These are phyloP conservation scores for Lathyrus sativus DNA, from an alignment of 306 rosid genomes.

Conservation along the genomic window DNA sequence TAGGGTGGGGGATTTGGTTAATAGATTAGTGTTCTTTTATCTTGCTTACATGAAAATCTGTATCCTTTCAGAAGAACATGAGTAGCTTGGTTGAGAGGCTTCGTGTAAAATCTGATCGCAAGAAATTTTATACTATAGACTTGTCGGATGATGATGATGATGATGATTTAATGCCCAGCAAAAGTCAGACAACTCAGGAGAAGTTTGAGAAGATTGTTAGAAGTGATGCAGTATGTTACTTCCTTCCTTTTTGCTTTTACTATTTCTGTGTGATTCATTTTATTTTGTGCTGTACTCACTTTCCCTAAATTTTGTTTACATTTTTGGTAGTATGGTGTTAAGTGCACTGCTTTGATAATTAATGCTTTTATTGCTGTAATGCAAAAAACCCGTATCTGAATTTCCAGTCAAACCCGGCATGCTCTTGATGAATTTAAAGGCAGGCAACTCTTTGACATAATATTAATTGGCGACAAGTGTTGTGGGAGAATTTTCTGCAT, in stretches of 20 bases:
- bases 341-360: slow-evolving; percentile 20
- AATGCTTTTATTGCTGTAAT: not conserved
- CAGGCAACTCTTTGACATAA: not conserved
- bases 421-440: slow-evolving; percentile 16
- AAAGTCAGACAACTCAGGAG: slow-evolving; percentile 52
- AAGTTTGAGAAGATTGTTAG: slow-evolving; percentile 72
- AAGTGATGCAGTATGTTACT: slow-evolving; percentile 70
- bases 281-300: slow-evolving; percentile 5
- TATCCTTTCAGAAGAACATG: slow-evolving; percentile 61
- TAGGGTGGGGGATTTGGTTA: not conserved
- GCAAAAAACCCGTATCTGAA: slow-evolving; percentile 17
- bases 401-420: slow-evolving; percentile 4
- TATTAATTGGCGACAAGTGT: slow-evolving; percentile 25
- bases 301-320: slow-evolving; percentile 1
- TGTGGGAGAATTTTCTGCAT: slow-evolving; percentile 1
- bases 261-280: not conserved
- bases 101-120: slow-evolving; percentile 87
- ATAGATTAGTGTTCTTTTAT: slow-evolving; percentile 11
- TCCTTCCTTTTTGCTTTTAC: slow-evolving; percentile 24
- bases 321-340: slow-evolving; percentile 7
- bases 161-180: slow-evolving; percentile 62
- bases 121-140: slow-evolving; percentile 70
- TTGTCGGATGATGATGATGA: slow-evolving; percentile 80
- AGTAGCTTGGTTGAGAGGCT: slow-evolving; percentile 99
- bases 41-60: slow-evolving; percentile 28